These are phyloP conservation scores for Elsinoe perseae DNA, from an alignment of 2,329 filamentous ascomycete genomes.

Conservation along the genomic window DNA sequence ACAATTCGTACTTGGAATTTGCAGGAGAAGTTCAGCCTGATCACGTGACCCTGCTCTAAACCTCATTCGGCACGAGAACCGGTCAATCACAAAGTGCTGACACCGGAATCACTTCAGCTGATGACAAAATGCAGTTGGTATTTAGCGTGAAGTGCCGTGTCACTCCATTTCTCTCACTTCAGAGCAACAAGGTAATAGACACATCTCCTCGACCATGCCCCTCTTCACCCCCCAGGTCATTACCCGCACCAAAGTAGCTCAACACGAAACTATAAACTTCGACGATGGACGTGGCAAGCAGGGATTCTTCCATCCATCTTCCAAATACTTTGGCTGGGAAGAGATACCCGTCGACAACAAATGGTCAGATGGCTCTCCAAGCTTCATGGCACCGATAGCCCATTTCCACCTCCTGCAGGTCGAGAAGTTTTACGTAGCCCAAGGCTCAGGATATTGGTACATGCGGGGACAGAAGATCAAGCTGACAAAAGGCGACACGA, in stretches of 20 bases:
- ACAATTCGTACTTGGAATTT: no score
- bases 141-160: no score
- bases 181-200: no score
- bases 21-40: no score
- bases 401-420: slow-evolving; percentile 21
- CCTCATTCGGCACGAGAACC: no score
- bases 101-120: no score
- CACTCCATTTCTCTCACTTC: not conserved
- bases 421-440: slow-evolving; percentile 19
- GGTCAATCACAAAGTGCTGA: no score
- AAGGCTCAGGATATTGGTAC: slow-evolving; percentile 19
- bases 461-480: slow-evolving; percentile 15
- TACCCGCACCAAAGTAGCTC: not conserved
- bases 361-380: slow-evolving; percentile 17
- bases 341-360: slow-evolving; percentile 16
- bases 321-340: slow-evolving; percentile 18
- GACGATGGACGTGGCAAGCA: slow-evolving; percentile 9
- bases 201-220: not conserved
- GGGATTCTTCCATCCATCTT: slow-evolving; percentile 14
- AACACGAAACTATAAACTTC: slow-evolving; percentile 5
- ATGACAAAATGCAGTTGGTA: no score
- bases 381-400: slow-evolving; percentile 19
- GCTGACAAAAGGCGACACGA: slow-evolving; percentile 16
- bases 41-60: no score
- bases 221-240: not conserved